Conservation (phyloP, 768 basidiomycete genomes). For the Aureoboletus auriporus region DNA sequence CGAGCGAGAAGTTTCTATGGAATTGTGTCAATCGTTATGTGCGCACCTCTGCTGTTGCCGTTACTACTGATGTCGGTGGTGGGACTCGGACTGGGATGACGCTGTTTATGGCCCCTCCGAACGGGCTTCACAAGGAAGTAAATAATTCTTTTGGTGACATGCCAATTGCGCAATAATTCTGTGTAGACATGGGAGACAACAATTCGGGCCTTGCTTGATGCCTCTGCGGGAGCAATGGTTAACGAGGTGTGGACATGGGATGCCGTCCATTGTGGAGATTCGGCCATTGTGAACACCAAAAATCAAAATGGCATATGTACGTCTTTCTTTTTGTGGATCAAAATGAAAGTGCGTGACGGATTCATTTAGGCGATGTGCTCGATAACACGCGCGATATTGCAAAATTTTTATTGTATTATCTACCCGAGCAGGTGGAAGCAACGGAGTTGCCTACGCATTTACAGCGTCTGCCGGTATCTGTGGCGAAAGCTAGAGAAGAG, state of each 20-base stretch:
- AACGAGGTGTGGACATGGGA: conserved; percentile 84
- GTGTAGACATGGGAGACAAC: no score
- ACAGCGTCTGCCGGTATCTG: conserved; percentile 39
- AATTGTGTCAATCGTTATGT: no score
- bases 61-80: no score
- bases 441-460: conserved; percentile 50
- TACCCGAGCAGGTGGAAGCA: conserved; percentile 45
- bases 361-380: conserved; percentile 62
- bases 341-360: not conserved
- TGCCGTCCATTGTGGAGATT: conserved; percentile 80
- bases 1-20: no score
- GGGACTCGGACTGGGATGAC: conserved; percentile 44
- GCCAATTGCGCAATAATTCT: not conserved
- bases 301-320: conserved; percentile 57
- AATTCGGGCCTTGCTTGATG: no score
- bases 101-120: conserved; percentile 75
- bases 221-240: conserved; percentile 37
- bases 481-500: conserved; percentile 38
- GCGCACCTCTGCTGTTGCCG: not conserved
- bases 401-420: conserved; percentile 66
- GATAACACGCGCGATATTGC: conserved; percentile 76
- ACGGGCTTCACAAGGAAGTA: conserved; percentile 86
- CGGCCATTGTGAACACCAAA: no score
- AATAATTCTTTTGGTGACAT: conserved; percentile 12
- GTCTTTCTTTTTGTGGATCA: conserved; percentile 17